Conservation (phyloP, 768 basidiomycete species). For the Tricholoma saponaceum region DNA sequence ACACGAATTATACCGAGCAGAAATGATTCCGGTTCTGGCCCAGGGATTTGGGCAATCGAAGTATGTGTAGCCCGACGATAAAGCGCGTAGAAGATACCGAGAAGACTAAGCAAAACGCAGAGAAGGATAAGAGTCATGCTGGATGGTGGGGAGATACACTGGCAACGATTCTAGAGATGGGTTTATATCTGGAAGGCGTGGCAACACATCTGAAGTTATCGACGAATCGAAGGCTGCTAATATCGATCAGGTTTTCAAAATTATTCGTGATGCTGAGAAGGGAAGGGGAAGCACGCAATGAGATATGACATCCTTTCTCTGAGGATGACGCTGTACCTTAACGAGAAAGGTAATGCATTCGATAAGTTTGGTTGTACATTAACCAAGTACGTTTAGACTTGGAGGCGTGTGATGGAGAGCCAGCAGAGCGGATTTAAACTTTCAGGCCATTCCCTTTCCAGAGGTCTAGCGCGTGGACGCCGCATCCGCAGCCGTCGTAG, state of each 20-base stretch:
- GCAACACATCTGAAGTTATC: background rate
- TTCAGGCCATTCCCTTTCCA: background rate
- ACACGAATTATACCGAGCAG: constrained; percentile 28
- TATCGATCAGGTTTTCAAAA: constrained; percentile 4
- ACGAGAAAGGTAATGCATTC: background rate
- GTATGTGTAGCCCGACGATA: constrained; percentile 29
- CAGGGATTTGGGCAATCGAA: constrained; percentile 30
- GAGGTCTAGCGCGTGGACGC: background rate
- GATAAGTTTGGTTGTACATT: background rate
- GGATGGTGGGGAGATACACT: constrained; percentile 1
- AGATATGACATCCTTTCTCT: background rate
- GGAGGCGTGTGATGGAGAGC: background rate
- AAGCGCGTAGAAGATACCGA: constrained; percentile 18
- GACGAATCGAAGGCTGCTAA: constrained; percentile 14
- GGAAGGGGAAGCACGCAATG: constrained; percentile 1
- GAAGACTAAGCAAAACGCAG: constrained; percentile 5
- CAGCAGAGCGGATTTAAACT: background rate
- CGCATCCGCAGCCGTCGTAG: constrained; percentile 4
- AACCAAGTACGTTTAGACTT: background rate
- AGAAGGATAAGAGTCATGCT: constrained; percentile 9
- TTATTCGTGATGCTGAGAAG: constrained; percentile 1
- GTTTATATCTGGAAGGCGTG: constrained; percentile 4
- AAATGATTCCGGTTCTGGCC: constrained; percentile 34
- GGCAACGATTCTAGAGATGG: background rate
- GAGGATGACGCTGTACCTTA: constrained; percentile 1